These are phyloP conservation scores for Ilex paraguariensis DNA, from an alignment of 305 asterid species.

Conservation along the genomic window DNA sequence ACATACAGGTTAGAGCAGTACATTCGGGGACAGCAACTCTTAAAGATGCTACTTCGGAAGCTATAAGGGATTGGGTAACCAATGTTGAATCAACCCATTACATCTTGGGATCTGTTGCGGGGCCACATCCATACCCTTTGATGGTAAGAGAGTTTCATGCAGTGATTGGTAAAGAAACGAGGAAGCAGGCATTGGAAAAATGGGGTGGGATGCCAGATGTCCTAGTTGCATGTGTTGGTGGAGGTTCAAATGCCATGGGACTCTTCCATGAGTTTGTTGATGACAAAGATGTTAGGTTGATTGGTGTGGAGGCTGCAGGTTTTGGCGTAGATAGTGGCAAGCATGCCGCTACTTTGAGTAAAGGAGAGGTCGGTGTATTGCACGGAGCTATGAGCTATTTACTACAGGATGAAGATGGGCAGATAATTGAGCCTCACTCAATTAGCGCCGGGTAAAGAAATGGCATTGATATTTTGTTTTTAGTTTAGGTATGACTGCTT, in stretches of 20 bases:
- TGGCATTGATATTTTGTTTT: not conserved
- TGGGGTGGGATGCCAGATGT: slow-evolving; percentile 93
- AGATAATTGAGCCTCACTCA: slow-evolving; percentile 93
- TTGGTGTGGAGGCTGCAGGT: slow-evolving; percentile 98
- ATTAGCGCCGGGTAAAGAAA: slow-evolving; percentile 76
- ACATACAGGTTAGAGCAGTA: slow-evolving; percentile 74
- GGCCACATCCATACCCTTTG: slow-evolving; percentile 98
- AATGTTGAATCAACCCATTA: slow-evolving; percentile 90
- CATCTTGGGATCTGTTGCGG: slow-evolving; percentile 91
- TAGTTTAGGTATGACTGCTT: too few species aligned
- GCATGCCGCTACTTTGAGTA: slow-evolving; percentile 87
- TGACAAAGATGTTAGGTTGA: slow-evolving; percentile 74
- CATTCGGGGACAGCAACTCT: slow-evolving; percentile 94
- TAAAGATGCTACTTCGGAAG: slow-evolving; percentile 98
- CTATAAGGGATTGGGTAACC: slow-evolving; percentile 93
- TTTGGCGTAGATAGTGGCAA: slow-evolving; percentile 92
- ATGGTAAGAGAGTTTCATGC: slow-evolving; percentile 97
- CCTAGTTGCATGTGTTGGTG: slow-evolving; percentile 91
- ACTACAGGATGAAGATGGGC: slow-evolving; percentile 94
- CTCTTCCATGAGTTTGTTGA: slow-evolving; percentile 89
- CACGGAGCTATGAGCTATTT: slow-evolving; percentile 98
- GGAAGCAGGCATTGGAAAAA: slow-evolving; percentile 86
- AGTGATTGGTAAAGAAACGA: slow-evolving; percentile 92
- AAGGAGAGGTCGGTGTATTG: slow-evolving; percentile 92
- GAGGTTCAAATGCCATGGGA: slow-evolving; percentile 99